Evolutionary conservation across 176 grass and related monocot genomes (phyloP), one percentile per base, ranked within the genome.

Genomic region (Oryza officinalis): DNA sequence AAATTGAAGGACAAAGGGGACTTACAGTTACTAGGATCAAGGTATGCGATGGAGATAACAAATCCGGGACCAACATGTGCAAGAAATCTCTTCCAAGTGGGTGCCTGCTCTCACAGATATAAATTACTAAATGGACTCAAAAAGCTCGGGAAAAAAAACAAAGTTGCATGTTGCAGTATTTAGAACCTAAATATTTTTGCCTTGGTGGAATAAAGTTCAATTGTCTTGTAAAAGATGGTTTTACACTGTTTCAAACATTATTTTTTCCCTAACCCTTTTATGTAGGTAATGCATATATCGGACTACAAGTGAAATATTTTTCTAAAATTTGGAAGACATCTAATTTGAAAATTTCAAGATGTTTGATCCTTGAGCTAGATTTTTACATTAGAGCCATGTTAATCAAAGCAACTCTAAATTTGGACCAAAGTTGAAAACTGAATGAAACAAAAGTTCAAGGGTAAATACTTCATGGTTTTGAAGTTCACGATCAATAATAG

Each of bases 21-120:
- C 74, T 90, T 90, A 97, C 94, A 84, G 54, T 87, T 97, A 57
- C 92, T 92, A 41, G 94, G 94, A 22, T 97, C 94, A 72, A 97
- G 87, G 82, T 97, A 97, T 43, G 92, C 94, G 77, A 97, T 72
- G 45, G 92, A 94, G 30, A 97, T 78, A 14, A 97, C 85, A 65
- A 97, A 94, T 66, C 94, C 94, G 31, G 94, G 94, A 67, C 94
- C 94, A 65, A 90, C 86, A 79, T 97, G 92, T 23, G 82, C 83
- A 30, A 92, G 45, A 69, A 97, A 94, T 72, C 79, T 80, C 76
- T 89, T 92, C 94, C 94, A 97, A 76, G 15, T 70, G 13, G 86
- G 86, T 10, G 33, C 68, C 94, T 97, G 92, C 13, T 41, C 17
- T 41, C 18, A 52, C 27, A 66, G 77, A 22, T 33, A 77, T 6